These are phyloP conservation scores for Alnus rubra DNA, from an alignment of 306 rosid genomes.

Conservation along the genomic window DNA sequence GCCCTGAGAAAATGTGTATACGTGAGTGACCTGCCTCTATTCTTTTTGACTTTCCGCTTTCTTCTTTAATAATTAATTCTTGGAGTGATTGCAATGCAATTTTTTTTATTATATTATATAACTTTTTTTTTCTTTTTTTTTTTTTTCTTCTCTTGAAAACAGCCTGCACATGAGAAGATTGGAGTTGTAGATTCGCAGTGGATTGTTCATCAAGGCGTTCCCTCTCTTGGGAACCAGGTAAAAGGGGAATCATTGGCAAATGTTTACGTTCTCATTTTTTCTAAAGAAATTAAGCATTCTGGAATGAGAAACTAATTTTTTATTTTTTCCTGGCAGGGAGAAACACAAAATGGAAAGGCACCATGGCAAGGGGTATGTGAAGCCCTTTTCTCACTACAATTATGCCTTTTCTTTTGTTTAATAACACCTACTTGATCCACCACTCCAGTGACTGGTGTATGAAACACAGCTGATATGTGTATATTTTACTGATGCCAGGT, in stretches of 20 bases:
- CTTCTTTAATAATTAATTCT: neutral
- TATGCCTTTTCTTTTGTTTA: neutral
- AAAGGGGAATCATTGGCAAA: neutral
- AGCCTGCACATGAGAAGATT: slow-evolving; percentile 98
- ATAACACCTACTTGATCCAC: neutral
- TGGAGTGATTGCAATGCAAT: slow-evolving; percentile 2
- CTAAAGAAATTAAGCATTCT: neutral
- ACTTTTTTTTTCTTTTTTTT: neutral
- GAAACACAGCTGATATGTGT: slow-evolving; percentile 22
- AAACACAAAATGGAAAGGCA: slow-evolving; percentile 61
- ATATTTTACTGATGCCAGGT: slow-evolving; percentile 55
- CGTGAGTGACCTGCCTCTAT: slow-evolving; percentile 41
- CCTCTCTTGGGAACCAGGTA: slow-evolving; percentile 94
- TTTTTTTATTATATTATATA: slow-evolving; percentile 16
- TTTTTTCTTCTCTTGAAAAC: slow-evolving; percentile 9
- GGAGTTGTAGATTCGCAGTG: slow-evolving; percentile 98
- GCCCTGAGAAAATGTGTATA: slow-evolving; percentile 93
- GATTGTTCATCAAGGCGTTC: slow-evolving; percentile 91
- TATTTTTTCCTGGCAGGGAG: slow-evolving; percentile 53
- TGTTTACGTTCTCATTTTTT: neutral
- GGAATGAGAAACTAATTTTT: neutral
- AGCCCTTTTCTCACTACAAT: neutral
- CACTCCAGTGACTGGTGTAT: neutral
- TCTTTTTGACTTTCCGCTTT: slow-evolving; percentile 7
- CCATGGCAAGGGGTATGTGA: slow-evolving; percentile 87